Conservation (phyloP, 441 rosid genomes). For the Populus trichocarpa region DNA sequence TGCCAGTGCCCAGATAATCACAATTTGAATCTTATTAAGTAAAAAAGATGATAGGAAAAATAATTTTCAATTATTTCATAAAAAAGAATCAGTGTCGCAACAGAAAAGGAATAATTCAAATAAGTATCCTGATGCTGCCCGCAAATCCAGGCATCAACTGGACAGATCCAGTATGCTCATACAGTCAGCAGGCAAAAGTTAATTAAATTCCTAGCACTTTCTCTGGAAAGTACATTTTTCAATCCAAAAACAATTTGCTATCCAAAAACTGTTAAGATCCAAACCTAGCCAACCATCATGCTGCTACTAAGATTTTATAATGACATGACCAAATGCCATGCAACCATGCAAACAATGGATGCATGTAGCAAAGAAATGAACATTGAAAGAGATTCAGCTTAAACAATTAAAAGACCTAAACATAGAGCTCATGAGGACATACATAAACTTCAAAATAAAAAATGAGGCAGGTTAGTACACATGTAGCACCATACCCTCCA, state of each 20-base stretch:
- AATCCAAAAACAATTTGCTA: neutral
- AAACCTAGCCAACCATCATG: neutral
- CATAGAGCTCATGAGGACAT: neutral
- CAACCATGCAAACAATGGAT: neutral
- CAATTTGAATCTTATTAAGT: neutral
- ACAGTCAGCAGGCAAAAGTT: neutral
- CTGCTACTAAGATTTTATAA: neutral
- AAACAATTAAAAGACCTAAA: neutral
- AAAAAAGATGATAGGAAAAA: neutral
- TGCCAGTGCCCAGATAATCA: neutral
- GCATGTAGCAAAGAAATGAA: neutral
- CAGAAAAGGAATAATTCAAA: neutral
- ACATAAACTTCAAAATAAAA: neutral
- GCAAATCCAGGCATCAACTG: neutral
- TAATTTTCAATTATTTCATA: neutral
- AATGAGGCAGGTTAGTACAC: conserved; percentile 11
- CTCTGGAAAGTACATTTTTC: neutral
- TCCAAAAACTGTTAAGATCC: neutral
- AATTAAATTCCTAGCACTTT: neutral
- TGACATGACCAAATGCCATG: neutral
- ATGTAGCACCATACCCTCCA: conserved; percentile 57
- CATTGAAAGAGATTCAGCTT: conserved; percentile 2
- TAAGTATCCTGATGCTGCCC: neutral
- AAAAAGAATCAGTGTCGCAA: neutral
- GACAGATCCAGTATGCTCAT: neutral